These are phyloP conservation scores for Aspergillus udagawae DNA, from an alignment of 2,329 filamentous ascomycete species.

Conservation along the genomic window DNA sequence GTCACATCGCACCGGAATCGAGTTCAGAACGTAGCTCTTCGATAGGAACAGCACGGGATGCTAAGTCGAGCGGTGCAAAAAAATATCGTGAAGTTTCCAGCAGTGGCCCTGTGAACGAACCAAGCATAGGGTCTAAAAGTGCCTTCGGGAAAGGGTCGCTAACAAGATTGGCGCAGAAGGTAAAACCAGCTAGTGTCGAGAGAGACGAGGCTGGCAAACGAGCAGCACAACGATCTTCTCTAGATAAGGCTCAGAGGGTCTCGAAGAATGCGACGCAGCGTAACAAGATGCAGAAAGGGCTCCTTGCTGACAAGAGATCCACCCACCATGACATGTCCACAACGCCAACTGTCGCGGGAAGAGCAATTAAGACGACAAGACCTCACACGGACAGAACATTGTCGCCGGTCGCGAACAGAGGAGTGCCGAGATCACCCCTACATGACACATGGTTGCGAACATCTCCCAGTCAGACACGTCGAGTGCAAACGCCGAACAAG, in stretches of 20 bases:
- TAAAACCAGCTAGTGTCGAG: constrained; percentile 24
- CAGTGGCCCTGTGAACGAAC: constrained; percentile 15
- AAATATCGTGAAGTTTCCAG: constrained; percentile 5
- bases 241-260: constrained; percentile 7
- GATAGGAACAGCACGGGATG: neutral
- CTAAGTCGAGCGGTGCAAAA: neutral
- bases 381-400: constrained; percentile 4
- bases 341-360: constrained; percentile 8
- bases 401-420: constrained; percentile 25
- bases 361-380: constrained; percentile 5
- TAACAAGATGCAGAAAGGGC: constrained; percentile 17
- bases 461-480: constrained; percentile 17
- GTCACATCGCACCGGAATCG: neutral
- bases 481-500: constrained; percentile 12
- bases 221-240: constrained; percentile 14
- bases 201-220: constrained; percentile 22
- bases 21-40: neutral
- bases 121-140: constrained; percentile 18
- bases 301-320: constrained; percentile 15
- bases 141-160: constrained; percentile 25
- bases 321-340: constrained; percentile 7
- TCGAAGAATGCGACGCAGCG: constrained; percentile 5
- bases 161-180: constrained; percentile 32
- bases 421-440: constrained; percentile 25
- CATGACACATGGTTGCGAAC: constrained; percentile 21